Conservation (phyloP, 1,284 basidiomycete genomes). For the Thelephora terrestris region DNA sequence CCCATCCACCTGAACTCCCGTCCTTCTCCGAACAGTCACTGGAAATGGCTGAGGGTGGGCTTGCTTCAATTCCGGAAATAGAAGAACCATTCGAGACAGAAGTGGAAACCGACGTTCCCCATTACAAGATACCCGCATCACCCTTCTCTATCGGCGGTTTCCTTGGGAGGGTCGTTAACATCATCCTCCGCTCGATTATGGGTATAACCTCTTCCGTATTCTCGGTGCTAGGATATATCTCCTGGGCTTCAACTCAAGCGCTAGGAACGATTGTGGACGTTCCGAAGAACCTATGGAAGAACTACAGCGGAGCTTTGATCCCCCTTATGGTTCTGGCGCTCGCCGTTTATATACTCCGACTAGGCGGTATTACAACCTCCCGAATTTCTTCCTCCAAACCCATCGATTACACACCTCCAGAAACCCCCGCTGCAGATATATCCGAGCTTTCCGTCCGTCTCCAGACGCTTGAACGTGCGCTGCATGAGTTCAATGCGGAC, state of each 20-base stretch:
- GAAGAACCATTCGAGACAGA: conserved; percentile 24
- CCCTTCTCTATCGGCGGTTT: conserved; percentile 35
- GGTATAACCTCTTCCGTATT: conserved; percentile 16
- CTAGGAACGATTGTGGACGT: conserved; percentile 35
- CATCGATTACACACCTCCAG: conserved; percentile 34
- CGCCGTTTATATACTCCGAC: conserved; percentile 26
- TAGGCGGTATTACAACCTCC: conserved; percentile 16
- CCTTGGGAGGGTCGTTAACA: conserved; percentile 36
- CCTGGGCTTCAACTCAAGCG: conserved; percentile 31
- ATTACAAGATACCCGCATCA: conserved; percentile 15
- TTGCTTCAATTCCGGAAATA: conserved; percentile 51
- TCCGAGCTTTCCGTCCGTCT: conserved; percentile 64
- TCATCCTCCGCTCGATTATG: conserved; percentile 20
- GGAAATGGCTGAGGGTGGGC: conserved; percentile 32
- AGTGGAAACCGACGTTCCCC: conserved; percentile 20
- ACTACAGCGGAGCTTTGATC: conserved; percentile 22
- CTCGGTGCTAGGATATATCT: conserved; percentile 21
- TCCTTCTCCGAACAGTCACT: conserved; percentile 23
- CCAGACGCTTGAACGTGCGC: conserved; percentile 48
- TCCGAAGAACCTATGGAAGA: conserved; percentile 25
- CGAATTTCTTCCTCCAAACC: conserved; percentile 17
- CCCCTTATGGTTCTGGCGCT: conserved; percentile 34
- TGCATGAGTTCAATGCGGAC: conserved; percentile 48
- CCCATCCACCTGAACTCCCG: conserved; percentile 22
- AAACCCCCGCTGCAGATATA: conserved; percentile 53